These are phyloP conservation scores for Hymenoscyphus linearis DNA, from an alignment of 2,329 filamentous ascomycete species.

Conservation along the genomic window DNA sequence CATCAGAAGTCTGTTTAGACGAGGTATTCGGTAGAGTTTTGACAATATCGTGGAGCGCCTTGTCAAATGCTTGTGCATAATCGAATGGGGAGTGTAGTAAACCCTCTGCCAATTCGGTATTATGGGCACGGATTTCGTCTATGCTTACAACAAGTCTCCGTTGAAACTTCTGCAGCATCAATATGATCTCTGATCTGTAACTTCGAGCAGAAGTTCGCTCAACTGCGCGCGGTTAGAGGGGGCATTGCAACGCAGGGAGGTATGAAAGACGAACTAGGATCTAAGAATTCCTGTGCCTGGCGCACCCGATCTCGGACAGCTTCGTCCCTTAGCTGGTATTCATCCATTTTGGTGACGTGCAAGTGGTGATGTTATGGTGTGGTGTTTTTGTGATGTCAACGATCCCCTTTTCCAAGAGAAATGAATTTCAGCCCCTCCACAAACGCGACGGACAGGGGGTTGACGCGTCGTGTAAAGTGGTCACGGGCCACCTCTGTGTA, in stretches of 20 bases:
- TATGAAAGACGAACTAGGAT: conserved; percentile 64
- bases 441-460: background rate
- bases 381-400: background rate
- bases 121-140: conserved; percentile 88
- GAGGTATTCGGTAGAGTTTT: conserved; percentile 71
- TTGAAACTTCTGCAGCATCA: conserved; percentile 65
- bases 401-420: background rate
- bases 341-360: conserved; percentile 48
- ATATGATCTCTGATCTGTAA: conserved; percentile 84
- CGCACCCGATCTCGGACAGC: conserved; percentile 78
- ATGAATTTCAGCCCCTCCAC: background rate
- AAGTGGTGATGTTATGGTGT: background rate
- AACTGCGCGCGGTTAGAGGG: conserved; percentile 28
- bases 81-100: conserved; percentile 85
- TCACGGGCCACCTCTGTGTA: background rate
- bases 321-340: conserved; percentile 74
- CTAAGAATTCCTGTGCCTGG: conserved; percentile 85
- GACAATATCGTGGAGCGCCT: conserved; percentile 83
- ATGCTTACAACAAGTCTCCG: conserved; percentile 67
- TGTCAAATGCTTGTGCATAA: conserved; percentile 81
- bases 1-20: conserved; percentile 68
- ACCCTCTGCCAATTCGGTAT: conserved; percentile 69
- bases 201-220: conserved; percentile 42
- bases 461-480: background rate
- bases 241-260: background rate